Evolutionary conservation across 2,329 filamentous ascomycete genomes (phyloP).

Genomic region (Mollisia scopiformis): DNA sequence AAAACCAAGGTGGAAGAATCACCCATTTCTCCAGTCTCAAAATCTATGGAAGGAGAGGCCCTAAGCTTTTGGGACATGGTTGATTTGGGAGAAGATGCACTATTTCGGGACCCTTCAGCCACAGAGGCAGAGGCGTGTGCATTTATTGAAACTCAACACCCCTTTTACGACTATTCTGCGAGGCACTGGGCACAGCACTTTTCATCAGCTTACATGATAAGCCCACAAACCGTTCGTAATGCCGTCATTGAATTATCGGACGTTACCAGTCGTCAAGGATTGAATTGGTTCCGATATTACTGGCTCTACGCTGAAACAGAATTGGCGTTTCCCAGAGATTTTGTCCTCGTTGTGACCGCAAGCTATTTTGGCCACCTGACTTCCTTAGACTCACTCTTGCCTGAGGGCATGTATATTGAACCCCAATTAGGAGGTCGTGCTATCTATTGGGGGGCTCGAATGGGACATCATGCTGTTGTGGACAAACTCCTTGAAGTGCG

Average conservation of each 20-base stretch:
- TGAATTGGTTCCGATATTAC: conserved; percentile 41
- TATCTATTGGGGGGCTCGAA: conserved; percentile 39
- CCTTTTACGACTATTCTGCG: conserved; percentile 42
- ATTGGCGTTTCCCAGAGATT: conserved; percentile 26
- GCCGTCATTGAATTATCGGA: conserved; percentile 8
- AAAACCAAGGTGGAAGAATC: conserved; percentile 21
- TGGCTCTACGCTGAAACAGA: conserved; percentile 32
- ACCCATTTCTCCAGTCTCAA: conserved; percentile 9
- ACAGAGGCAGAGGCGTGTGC: conserved; percentile 30
- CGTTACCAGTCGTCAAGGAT: conserved; percentile 19
- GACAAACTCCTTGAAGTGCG: conserved; percentile 27
- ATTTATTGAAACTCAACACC: conserved; percentile 30
- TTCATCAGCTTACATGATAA: not conserved
- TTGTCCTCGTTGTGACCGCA: conserved; percentile 33
- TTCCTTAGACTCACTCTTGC: conserved; percentile 19
- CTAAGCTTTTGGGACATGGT: conserved; percentile 14
- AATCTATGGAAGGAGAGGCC: not conserved
- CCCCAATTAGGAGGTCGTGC: conserved; percentile 26
- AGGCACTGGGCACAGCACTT: conserved; percentile 42
- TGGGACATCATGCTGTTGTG: conserved; percentile 29
- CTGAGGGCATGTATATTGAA: too few species aligned
- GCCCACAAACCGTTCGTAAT: conserved; percentile 4
- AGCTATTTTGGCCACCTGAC: conserved; percentile 38
- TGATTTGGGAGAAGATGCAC: conserved; percentile 22
- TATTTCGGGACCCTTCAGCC: conserved; percentile 33